Evolutionary conservation across 257 asterid genomes (phyloP), one percentile per base, ranked within the genome.

Genomic region (Hygrophila difformis): DNA sequence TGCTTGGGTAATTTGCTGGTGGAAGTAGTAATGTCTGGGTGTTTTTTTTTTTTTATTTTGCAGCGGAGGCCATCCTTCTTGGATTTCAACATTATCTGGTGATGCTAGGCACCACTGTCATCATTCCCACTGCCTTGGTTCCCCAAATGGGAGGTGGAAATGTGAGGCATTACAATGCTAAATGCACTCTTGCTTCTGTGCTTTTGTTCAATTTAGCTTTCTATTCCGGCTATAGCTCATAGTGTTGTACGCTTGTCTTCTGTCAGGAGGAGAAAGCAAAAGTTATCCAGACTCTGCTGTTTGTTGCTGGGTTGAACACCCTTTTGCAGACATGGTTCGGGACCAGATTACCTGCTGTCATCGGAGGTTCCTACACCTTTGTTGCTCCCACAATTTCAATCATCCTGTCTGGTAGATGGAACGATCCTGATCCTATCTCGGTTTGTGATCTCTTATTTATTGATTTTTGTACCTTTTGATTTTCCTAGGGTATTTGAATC

Each of bases 131-230:
- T 17, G 94, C 96, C 45, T 71, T 86, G 15, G 96, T 86, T 66
- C 94, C 94, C 39, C 96, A 86, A 67, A 86, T 86, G 96, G 96
- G 96, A 67, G 96, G 96, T 18, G 93, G 93, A 79, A 79, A 86
- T 61, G 96, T 86, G 71, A 74, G 94, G 49, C 62, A 34, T 57
- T 51, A 16, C 14, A 35, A 51, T 53, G 12, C 23, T 41, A 18
- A 57, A 14, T 21, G 17, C 54, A 22, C 22, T 36, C 42, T 12
- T 37, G 8, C 12, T 34, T 26, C 18, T 39, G 42, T 55, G 11
- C 9, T 53, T 14, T 28, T 6, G 15, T 28, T 48, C 13, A 17
- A 0, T 6, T 45, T 28, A 8, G 7, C 21, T 21, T 37, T 14
- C 33, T 33, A 7, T 47, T 37, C 31, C 0, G n/a, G n/a, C n/a